These are phyloP conservation scores for Microsporum audouinii DNA, from an alignment of 2,329 filamentous ascomycete genomes.

Conservation along the genomic window DNA sequence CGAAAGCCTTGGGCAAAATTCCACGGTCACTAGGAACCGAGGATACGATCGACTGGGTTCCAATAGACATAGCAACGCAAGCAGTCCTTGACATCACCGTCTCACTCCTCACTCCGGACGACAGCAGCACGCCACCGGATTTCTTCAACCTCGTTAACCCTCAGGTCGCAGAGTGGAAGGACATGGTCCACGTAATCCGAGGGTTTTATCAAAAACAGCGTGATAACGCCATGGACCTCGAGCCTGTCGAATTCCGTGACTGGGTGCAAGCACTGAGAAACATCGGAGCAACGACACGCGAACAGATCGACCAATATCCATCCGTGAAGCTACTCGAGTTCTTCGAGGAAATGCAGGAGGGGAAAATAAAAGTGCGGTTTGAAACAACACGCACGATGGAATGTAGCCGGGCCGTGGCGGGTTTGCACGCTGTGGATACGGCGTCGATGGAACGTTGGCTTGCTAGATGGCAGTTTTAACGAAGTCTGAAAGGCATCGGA, in stretches of 20 bases:
- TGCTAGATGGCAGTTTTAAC: neutral
- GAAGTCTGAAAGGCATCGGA: too few relatives aligned
- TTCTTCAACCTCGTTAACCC: neutral
- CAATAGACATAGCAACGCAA: slow-evolving; percentile 23
- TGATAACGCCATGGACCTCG: neutral
- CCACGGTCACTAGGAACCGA: slow-evolving; percentile 37
- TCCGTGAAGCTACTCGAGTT: neutral
- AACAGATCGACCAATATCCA: neutral
- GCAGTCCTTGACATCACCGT: neutral
- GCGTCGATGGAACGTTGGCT: neutral
- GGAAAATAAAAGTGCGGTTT: neutral
- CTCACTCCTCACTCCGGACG: neutral
- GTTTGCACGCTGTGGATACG: neutral
- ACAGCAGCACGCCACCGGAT: neutral
- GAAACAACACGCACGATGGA: neutral
- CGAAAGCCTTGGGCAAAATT: slow-evolving; percentile 37
- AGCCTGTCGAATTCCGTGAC: neutral
- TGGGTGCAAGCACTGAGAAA: neutral
- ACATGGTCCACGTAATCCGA: neutral
- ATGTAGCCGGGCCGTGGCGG: neutral
- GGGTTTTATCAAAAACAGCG: neutral
- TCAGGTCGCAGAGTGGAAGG: neutral
- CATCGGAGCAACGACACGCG: neutral
- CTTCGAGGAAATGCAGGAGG: neutral
- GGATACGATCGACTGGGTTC: slow-evolving; percentile 43